Evolutionary conservation across 139 green algal species (phyloP).

Genomic region (Chlamydomonas sp.): DNA sequence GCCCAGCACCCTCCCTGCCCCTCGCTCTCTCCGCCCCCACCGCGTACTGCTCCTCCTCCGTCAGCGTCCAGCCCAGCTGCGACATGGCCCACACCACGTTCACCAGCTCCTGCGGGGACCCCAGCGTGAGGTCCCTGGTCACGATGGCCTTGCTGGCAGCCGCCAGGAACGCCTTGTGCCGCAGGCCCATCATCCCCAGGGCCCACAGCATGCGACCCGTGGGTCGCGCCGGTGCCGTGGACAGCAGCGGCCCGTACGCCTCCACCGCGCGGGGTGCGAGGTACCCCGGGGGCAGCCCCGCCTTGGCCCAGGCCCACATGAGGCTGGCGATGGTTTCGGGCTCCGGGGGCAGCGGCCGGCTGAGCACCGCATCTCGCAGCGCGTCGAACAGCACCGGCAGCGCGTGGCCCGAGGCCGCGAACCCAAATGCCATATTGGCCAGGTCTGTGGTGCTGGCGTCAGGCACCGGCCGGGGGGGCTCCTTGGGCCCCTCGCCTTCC

Average conservation of each 20-base stretch:
- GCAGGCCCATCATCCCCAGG: not conserved
- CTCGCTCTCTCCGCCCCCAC: not conserved
- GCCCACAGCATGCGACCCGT: conserved; percentile 14
- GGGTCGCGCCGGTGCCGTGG: not conserved
- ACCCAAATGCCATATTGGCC: conserved; percentile 23
- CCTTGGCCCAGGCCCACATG: conserved; percentile 17
- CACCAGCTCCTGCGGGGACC: conserved; percentile 30
- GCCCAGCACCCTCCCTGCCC: not conserved
- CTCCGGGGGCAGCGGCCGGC: not conserved
- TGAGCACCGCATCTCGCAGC: conserved; percentile 2
- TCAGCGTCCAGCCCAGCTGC: not conserved
- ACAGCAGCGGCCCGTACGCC: conserved; percentile 20
- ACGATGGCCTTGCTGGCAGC: conserved; percentile 5
- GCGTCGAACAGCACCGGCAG: conserved; percentile 17
- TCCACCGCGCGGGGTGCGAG: not conserved
- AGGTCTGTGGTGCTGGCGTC: not conserved
- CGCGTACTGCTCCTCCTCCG: not conserved
- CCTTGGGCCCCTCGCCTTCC: not conserved
- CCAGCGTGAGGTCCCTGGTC: not conserved
- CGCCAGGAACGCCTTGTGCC: not conserved
- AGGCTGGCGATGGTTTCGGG: not conserved
- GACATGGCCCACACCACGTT: conserved; percentile 22
- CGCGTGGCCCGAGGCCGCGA: not conserved
- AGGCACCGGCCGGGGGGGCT: not conserved
- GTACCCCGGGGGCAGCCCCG: not conserved